phyloP scores from a whole-genome alignment of 371 early-diverging fungal genomes.

The Mortierella sp. region DNA sequence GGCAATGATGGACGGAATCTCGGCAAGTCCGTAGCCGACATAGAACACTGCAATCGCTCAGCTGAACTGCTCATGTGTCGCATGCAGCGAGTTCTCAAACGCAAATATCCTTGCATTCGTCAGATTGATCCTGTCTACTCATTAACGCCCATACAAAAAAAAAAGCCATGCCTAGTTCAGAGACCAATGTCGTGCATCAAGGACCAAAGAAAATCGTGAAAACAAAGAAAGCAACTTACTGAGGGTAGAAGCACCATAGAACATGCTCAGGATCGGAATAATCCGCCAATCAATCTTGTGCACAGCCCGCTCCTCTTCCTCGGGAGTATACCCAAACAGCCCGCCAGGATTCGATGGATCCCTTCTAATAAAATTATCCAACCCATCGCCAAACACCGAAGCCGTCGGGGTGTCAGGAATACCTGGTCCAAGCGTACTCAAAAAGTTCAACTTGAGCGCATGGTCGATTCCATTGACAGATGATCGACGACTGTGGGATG shows the following conservation, averaged over 20 bases:
- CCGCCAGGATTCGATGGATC: slow-evolving; percentile 33
- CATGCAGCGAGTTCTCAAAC: slow-evolving; percentile 30
- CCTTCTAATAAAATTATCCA: slow-evolving; percentile 27
- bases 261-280: slow-evolving; percentile 48
- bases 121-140: slow-evolving; percentile 42
- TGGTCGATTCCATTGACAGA: slow-evolving; percentile 40
- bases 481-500: neutral
- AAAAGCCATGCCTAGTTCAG: neutral
- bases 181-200: neutral
- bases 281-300: slow-evolving; percentile 55
- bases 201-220: no score
- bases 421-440: slow-evolving; percentile 46
- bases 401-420: slow-evolving; percentile 44
- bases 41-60: slow-evolving; percentile 42
- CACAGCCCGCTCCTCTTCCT: slow-evolving; percentile 52
- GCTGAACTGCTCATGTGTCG: slow-evolving; percentile 26
- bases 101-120: slow-evolving; percentile 44
- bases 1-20: slow-evolving; percentile 47
- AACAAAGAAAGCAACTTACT: slow-evolving; percentile 18
- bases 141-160: neutral
- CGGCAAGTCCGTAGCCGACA: slow-evolving; percentile 48
- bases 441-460: slow-evolving; percentile 35
- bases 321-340: slow-evolving; percentile 38
- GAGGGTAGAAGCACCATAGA: slow-evolving; percentile 46
- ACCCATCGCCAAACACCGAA: slow-evolving; percentile 44